Base-by-base conservation (phyloP, 345 rosid species). In the Mangifera indica region DNA sequence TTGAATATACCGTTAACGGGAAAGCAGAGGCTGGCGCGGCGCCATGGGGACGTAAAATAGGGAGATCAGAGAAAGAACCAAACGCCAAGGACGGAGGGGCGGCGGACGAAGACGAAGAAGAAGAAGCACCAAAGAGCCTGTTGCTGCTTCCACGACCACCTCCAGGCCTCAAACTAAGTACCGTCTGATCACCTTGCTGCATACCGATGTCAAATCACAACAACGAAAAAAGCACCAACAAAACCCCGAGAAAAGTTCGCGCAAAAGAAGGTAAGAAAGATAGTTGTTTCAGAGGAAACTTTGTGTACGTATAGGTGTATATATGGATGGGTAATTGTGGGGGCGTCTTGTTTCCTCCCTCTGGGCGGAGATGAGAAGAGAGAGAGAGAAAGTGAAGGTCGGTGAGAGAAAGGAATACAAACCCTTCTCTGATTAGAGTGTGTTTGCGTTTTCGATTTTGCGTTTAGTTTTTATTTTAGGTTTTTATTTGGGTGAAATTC, bases 101-200 rank as follows among this genome's bases (percentile, higher is more conserved):
- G 3, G 76, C 60, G 2, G 88, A 77, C 15, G 87, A 29, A 29
- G 32, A 75, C 25, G 86, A 86, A 6, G 42, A 37, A 37, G 42
- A 37, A 76, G 87, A 83, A 72, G 87, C 74, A 74, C 89, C 87
- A 74, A 89, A 81, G 61, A 86, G 81, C 84, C 96, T 6, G 42
- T 37, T 85, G 44, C 93, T 87, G 67, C 98, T 91, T 42, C 96
- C 93, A 74, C 98, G 95, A 84, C 99, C 98, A 84, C 98, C 99
- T 78, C 98, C 99, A 86, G 98, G 99, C 79, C 99, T 95, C 90
- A 95, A 95, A 88, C 93, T 95, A 85, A 92, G 79, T 80, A 89
- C 94, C 87, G 97, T 77, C 75, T 84, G 89, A 86, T 95, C 96
- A 80, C 93, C 87, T 24, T 91, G 98, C 96, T 91, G 97, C 99